Evolutionary conservation across 1,284 basidiomycete species (phyloP).

Genomic region (Kalmanozyma brasiliensis): DNA sequence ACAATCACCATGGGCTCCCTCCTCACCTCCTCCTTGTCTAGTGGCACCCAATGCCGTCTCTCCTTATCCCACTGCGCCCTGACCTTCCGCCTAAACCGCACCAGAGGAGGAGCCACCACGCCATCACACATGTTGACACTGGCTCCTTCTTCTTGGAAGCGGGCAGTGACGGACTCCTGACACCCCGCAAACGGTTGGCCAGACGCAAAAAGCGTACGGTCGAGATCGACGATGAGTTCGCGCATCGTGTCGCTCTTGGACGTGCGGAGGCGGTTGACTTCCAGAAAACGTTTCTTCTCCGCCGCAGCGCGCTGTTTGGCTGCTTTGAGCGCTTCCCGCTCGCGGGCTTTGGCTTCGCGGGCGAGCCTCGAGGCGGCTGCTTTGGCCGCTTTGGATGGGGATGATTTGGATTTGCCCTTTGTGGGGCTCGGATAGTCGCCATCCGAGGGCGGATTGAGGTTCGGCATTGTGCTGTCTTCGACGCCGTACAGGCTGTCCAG

Average conservation of each 20-base stretch:
- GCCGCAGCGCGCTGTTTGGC: conserved; percentile 18
- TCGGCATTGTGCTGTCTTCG: conserved; percentile 1
- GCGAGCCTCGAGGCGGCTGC: conserved; percentile 21
- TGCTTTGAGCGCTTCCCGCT: conserved; percentile 33
- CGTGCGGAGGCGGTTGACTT: conserved; percentile 44
- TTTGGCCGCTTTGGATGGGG: conserved; percentile 10
- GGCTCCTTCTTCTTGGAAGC: conserved; percentile 34
- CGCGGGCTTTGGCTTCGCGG: conserved; percentile 28
- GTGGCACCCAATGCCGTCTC: conserved; percentile 34
- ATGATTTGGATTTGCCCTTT: background rate
- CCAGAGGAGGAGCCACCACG: conserved; percentile 24
- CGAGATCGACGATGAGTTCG: conserved; percentile 47
- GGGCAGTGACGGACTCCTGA: conserved; percentile 17
- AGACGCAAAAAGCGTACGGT: conserved; percentile 26
- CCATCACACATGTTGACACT: conserved; percentile 28
- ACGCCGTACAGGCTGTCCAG: conserved; percentile 28
- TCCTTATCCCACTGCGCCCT: conserved; percentile 31
- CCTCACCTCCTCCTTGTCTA: conserved; percentile 22
- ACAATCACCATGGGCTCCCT: conserved; percentile 28
- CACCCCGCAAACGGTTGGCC: conserved; percentile 18
- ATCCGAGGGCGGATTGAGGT: background rate
- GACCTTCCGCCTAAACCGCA: conserved; percentile 30
- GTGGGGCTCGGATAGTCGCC: no score
- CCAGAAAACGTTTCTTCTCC: conserved; percentile 42
- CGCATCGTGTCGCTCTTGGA: conserved; percentile 48